Evolutionary conservation across 2,329 filamentous ascomycete species (phyloP).

Genomic region (Graphiopsis chlorocephala): DNA sequence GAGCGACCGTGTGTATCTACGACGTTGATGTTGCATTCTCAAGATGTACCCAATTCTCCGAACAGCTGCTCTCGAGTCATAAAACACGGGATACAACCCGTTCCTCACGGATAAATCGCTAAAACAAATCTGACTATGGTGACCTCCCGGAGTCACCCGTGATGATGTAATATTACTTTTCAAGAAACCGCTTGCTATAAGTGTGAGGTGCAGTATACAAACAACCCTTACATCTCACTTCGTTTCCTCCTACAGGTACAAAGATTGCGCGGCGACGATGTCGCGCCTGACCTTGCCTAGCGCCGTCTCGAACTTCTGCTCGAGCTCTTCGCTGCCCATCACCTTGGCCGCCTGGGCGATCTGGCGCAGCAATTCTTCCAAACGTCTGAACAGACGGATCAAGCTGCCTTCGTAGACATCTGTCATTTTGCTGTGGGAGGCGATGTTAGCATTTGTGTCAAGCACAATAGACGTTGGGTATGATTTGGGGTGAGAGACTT

Average conservation of each 20-base stretch:
- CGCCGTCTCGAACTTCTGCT: conserved; percentile 85
- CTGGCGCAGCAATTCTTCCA: conserved; percentile 91
- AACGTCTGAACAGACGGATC: conserved; percentile 89
- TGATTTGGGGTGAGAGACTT: conserved; percentile 43
- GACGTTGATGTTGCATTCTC: neutral
- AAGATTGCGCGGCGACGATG: conserved; percentile 88
- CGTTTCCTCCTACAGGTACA: conserved; percentile 67
- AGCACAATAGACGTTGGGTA: neutral
- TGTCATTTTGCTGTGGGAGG: conserved; percentile 80
- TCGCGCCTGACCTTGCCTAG: conserved; percentile 84
- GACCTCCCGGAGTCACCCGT: neutral
- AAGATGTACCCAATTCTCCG: neutral
- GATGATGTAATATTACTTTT: neutral
- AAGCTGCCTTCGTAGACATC: conserved; percentile 96
- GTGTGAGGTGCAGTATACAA: neutral
- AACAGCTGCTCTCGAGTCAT: neutral
- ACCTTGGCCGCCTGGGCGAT: conserved; percentile 95
- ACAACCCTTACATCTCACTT: neutral
- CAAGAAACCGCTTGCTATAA: neutral
- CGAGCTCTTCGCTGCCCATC: conserved; percentile 94
- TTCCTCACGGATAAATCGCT: neutral
- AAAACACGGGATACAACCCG: neutral
- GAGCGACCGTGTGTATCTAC: neutral
- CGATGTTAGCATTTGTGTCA: neutral
- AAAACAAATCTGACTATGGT: neutral